Percentiles rank a stretch among this genome's conserved stretches.
These are phyloP conservation scores for Blastobotrys americana DNA, from an alignment of 805 yeast genomes.

Conservation along the genomic window DNA sequence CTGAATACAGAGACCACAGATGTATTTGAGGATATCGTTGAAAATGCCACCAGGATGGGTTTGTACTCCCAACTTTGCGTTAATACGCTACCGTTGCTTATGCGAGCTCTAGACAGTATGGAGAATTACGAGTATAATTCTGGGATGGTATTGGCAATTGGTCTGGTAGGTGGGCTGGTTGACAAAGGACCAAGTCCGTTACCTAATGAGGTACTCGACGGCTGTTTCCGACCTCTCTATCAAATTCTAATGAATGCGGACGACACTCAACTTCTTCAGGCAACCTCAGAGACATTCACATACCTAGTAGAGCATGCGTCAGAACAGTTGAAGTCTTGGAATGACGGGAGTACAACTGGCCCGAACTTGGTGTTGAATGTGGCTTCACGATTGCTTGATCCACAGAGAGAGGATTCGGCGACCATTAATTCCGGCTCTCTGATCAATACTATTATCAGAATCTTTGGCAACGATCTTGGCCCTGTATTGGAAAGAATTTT, in stretches of 20 bases:
- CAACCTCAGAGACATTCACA: slow-evolving; percentile 67
- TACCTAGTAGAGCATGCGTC: slow-evolving; percentile 43
- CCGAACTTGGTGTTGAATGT: slow-evolving; percentile 52
- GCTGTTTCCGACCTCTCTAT: slow-evolving; percentile 35
- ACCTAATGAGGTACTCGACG: slow-evolving; percentile 17
- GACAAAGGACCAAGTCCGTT: slow-evolving; percentile 23
- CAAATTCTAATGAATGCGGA: slow-evolving; percentile 41
- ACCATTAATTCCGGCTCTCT: slow-evolving; percentile 71
- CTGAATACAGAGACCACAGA: slow-evolving; percentile 61
- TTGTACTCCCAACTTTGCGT: slow-evolving; percentile 42
- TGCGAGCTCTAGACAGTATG: slow-evolving; percentile 29
- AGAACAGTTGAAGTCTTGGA: slow-evolving; percentile 17
- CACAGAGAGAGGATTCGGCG: slow-evolving; percentile 69
- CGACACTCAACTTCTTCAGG: slow-evolving; percentile 76
- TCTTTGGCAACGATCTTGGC: slow-evolving; percentile 38
- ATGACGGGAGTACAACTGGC: slow-evolving; percentile 30
- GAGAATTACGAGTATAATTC: slow-evolving; percentile 48
- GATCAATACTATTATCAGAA: slow-evolving; percentile 51
- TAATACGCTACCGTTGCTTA: slow-evolving; percentile 45
- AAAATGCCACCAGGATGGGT: slow-evolving; percentile 36
- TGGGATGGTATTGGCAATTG: slow-evolving; percentile 50
- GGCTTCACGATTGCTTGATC: slow-evolving; percentile 62
- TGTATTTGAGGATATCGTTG: slow-evolving; percentile 55
- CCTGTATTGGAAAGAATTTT: slow-evolving; percentile 48
- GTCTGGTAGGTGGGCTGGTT: slow-evolving; percentile 31